Conservation (phyloP, 2,329 filamentous ascomycete genomes). For the Fusarium sacchari region DNA sequence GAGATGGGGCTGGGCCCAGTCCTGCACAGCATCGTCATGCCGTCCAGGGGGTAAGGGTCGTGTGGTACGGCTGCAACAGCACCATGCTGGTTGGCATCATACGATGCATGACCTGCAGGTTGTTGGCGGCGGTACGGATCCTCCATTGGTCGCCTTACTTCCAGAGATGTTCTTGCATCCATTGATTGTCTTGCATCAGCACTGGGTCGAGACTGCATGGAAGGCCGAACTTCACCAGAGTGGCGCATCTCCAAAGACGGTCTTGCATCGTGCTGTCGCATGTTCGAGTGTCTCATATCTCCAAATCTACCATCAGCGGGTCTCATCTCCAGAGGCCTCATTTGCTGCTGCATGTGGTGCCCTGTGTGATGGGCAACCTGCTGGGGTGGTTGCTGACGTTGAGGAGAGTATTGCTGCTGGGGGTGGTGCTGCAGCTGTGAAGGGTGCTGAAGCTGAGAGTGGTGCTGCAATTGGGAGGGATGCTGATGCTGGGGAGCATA, state of each 20-base stretch:
- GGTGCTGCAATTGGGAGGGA: slow-evolving; percentile 1
- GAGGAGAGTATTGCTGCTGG: slow-evolving; percentile 20
- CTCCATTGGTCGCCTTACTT: slow-evolving; percentile 38
- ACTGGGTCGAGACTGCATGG: slow-evolving; percentile 22
- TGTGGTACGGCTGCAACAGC: slow-evolving; percentile 80
- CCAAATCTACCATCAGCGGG: slow-evolving; percentile 4
- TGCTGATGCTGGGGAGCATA: background rate
- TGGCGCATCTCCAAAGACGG: slow-evolving; percentile 33
- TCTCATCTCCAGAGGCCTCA: slow-evolving; percentile 22
- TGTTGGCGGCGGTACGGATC: slow-evolving; percentile 41
- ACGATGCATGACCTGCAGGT: slow-evolving; percentile 37
- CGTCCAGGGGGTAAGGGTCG: slow-evolving; percentile 92
- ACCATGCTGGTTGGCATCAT: slow-evolving; percentile 64
- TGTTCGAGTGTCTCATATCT: slow-evolving; percentile 20
- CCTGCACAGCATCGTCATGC: slow-evolving; percentile 97
- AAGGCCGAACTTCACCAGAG: slow-evolving; percentile 28
- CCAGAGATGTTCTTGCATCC: slow-evolving; percentile 36
- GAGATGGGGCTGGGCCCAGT: slow-evolving; percentile 73
- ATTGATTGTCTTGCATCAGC: slow-evolving; percentile 28
- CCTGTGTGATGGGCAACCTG: slow-evolving; percentile 24
- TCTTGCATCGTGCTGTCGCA: slow-evolving; percentile 23
- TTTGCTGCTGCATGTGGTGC: slow-evolving; percentile 25
- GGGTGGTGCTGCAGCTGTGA: slow-evolving; percentile 9
- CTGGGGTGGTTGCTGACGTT: slow-evolving; percentile 26
- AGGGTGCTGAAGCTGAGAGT: slow-evolving; percentile 18